Evolutionary conservation across 768 basidiomycete genomes (phyloP), one percentile per base, ranked within the genome.

Genomic region (Wakefieldia striispora): DNA sequence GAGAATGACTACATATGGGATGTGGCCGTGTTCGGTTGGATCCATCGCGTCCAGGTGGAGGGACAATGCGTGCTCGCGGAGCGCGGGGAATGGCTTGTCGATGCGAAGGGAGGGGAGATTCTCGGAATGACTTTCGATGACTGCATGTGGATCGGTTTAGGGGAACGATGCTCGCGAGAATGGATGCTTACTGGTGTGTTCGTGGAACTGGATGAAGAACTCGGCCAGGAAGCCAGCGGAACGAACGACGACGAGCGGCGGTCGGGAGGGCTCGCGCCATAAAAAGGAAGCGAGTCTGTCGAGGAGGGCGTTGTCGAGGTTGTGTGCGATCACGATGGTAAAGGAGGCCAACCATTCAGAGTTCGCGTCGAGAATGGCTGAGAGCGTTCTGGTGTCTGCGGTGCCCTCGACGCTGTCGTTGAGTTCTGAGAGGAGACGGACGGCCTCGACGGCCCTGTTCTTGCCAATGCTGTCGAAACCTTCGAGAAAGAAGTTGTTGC

Each of bases 401-500:
- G 67, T 60, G 2, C 90, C 91, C 45, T 84, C 75, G 5, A 97
- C 97, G 49, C 83, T 75, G 4, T 91, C 88, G 67, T 99, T 99
- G 39, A 99, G 81, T 68, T 97, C 97, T 4, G 73, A 63, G 11
- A 98, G 76, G 43, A 88, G 75, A 16, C 78, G 75, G 16, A 90
- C 89, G 1, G 86, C 84, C 65, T 97, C 91, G 43, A 79, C 66
- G 0, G 95, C 92, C 29, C 91, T 82, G 47, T 76, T 76, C 65
- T 84, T 86, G 6, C 91, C 92, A 39, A 98, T 76, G 59, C 86
- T 89, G n/a, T 80, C 70, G 4, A 71, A 68, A 0, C 83, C 87
- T 35, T 88, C 81, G 21, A 99, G 75, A 72, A 98, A 99, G 74
- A 99, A 99, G 73, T 98, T 98, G 75, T 93, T 91, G 1, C 94